phyloP scores from a whole-genome alignment of 2,329 filamentous ascomycete species.

The Oidium heveae region DNA sequence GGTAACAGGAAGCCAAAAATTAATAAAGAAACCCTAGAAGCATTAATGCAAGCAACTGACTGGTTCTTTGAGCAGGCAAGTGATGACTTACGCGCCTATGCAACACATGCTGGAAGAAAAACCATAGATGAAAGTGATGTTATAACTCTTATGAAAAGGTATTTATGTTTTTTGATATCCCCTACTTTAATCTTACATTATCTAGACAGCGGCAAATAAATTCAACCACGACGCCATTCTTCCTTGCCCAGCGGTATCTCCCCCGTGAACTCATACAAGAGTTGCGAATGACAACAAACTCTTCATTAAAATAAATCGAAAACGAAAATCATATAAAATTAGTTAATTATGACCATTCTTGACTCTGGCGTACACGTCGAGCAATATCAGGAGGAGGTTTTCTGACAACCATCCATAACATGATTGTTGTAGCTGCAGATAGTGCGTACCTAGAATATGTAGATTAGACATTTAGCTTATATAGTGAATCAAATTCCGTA shows the following conservation, averaged over 20 bases:
- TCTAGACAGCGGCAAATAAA: constrained; percentile 54
- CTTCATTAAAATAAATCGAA: constrained; percentile 19
- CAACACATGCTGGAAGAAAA: constrained; percentile 57
- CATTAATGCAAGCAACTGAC: constrained; percentile 57
- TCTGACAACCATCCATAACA: constrained; percentile 88
- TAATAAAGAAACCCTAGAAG: constrained; percentile 44
- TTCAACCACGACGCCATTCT: constrained; percentile 49
- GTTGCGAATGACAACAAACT: constrained; percentile 41
- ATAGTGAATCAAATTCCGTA: constrained; percentile 21
- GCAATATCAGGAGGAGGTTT: constrained; percentile 54
- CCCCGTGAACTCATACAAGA: constrained; percentile 65
- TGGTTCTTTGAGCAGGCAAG: constrained; percentile 82
- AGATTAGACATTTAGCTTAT: neutral
- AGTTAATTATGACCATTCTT: constrained; percentile 36
- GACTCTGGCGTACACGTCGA: constrained; percentile 51
- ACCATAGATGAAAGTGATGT: constrained; percentile 72
- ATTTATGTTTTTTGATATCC: constrained; percentile 14
- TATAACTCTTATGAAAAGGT: constrained; percentile 62
- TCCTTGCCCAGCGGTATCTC: constrained; percentile 59
- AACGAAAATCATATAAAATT: constrained; percentile 18
- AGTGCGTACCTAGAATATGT: constrained; percentile 48
- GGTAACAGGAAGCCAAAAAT: constrained; percentile 42
- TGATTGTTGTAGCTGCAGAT: constrained; percentile 63
- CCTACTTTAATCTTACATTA: constrained; percentile 9
- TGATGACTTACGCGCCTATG: constrained; percentile 57